These are phyloP conservation scores for Alternaria sp. DNA, from an alignment of 2,329 filamentous ascomycete species.

Conservation along the genomic window DNA sequence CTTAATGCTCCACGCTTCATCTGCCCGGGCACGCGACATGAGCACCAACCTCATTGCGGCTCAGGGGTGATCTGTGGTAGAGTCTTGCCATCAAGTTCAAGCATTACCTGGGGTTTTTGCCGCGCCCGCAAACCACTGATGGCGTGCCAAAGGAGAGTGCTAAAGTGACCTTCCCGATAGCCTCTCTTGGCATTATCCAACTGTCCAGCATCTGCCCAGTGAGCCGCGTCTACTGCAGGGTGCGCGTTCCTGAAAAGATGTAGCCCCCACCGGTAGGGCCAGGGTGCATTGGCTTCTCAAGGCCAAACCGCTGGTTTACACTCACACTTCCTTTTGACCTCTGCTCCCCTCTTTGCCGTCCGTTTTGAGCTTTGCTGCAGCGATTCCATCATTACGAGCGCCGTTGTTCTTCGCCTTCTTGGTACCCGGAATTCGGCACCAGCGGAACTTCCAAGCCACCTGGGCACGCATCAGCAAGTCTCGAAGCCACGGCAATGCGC, in stretches of 20 bases:
- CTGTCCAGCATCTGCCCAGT: slow-evolving; percentile 8
- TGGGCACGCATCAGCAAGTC: background rate
- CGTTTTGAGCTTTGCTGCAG: background rate
- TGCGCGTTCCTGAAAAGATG: slow-evolving; percentile 23
- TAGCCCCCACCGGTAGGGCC: slow-evolving; percentile 12
- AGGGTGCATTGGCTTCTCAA: slow-evolving; percentile 11
- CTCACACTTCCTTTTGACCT: background rate
- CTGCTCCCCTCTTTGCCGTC: background rate
- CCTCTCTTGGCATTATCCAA: slow-evolving; percentile 10
- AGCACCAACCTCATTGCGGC: background rate
- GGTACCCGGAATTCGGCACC: background rate
- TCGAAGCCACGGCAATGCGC: slow-evolving; percentile 20
- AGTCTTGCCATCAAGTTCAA: background rate
- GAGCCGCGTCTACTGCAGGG: slow-evolving; percentile 19
- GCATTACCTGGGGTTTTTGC: background rate
- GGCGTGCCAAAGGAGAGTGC: slow-evolving; percentile 6
- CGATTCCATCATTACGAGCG: background rate
- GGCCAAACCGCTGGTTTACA: slow-evolving; percentile 9
- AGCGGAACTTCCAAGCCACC: slow-evolving; percentile 1
- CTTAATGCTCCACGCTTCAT: background rate
- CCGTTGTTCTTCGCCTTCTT: slow-evolving; percentile 1
- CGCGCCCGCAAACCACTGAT: slow-evolving; percentile 8
- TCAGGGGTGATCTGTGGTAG: background rate
- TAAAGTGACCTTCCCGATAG: slow-evolving; percentile 12
- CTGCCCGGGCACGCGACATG: slow-evolving; percentile 13